Evolutionary conservation across 2,329 filamentous ascomycete genomes (phyloP), one percentile per base, ranked within the genome.

Genomic region (Pleurostoma richardsiae): DNA sequence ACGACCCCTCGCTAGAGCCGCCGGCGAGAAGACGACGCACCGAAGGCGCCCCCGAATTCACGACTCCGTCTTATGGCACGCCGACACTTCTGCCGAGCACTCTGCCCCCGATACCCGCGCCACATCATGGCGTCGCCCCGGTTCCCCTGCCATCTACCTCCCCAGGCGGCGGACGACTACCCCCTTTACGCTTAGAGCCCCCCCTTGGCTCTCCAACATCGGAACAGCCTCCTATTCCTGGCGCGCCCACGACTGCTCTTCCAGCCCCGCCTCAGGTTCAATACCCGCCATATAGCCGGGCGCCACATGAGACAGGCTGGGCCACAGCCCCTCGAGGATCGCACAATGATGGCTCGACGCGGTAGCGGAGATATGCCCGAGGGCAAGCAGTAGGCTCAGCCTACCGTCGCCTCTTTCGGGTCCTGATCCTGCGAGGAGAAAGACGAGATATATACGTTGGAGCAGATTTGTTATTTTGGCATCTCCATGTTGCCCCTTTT

Each of bases 121-220:
- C 65, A 4, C 55, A 54, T 4, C 75, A 72, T 46, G 59, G 64
- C 6, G 53, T 58, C 29, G 61, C 64, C 19, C 64, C 54, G 4
- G 59, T 66, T 38, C 65, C 67, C 1, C 68, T 66, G n/a, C 57
- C 59, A 5, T 68, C 64, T n/a, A 62, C 66, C 5, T 62, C 67
- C 2, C 59, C 61, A 1, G 63, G 65, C 4, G 63, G 64, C 10
- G 71, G 76, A 7, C 66, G 72, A 46, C 60, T 79, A 3, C 76
- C 76, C 4, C 73, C 76, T 2, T 54, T 80, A 36, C 65, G 74
- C 4, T 69, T 79, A 52, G 74, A 79, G 38, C 64, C 64, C 33
- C 56, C 58, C 11, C 46, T 55, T 11, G 40, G 33, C 27, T 58
- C 54, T 40, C 61, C 54, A 41, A 57, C 56, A 46, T 64, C 55